These are phyloP conservation scores for Aspergillus puulaauensis DNA, from an alignment of 2,329 filamentous ascomycete genomes.

Conservation along the genomic window DNA sequence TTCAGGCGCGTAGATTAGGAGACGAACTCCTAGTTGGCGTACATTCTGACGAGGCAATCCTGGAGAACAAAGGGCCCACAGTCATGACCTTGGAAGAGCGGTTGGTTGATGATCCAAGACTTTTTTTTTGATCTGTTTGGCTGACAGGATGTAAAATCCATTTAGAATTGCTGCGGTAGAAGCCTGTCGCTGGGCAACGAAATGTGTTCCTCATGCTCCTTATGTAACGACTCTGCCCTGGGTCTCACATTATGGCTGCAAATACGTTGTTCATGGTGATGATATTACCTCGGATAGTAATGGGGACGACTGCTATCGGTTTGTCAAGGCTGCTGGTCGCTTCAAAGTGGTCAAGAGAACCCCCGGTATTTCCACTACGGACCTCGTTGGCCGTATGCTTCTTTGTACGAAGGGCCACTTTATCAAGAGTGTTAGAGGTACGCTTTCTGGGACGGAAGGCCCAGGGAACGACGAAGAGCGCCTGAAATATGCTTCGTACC, in stretches of 20 bases:
- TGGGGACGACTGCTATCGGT: slow-evolving; percentile 96
- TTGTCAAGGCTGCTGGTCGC: slow-evolving; percentile 87
- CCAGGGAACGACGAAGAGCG: slow-evolving; percentile 68
- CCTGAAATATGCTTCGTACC: slow-evolving; percentile 61
- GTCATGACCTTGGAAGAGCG: slow-evolving; percentile 94
- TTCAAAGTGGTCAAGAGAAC: slow-evolving; percentile 98
- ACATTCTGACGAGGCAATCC: slow-evolving; percentile 91
- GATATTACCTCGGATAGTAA: slow-evolving; percentile 94
- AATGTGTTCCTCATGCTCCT: slow-evolving; percentile 78
- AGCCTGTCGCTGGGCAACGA: slow-evolving; percentile 91
- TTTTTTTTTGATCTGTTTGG: not conserved
- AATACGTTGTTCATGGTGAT: slow-evolving; percentile 94
- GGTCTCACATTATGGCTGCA: slow-evolving; percentile 94
- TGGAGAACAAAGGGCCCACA: slow-evolving; percentile 95
- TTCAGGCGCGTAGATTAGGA: slow-evolving; percentile 90
- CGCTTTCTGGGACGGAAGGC: slow-evolving; percentile 71
- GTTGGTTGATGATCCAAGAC: slow-evolving; percentile 38
- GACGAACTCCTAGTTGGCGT: slow-evolving; percentile 87
- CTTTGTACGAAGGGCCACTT: slow-evolving; percentile 94
- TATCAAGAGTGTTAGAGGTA: slow-evolving; percentile 72
- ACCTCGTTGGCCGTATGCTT: slow-evolving; percentile 97
- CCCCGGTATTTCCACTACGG: slow-evolving; percentile 93
- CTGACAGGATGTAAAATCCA: slow-evolving; percentile 1
- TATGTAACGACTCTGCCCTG: slow-evolving; percentile 93
- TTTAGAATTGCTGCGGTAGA: slow-evolving; percentile 79